phyloP scores from a whole-genome alignment of 2,329 filamentous ascomycete genomes.

The Ophiostoma populinum region DNA sequence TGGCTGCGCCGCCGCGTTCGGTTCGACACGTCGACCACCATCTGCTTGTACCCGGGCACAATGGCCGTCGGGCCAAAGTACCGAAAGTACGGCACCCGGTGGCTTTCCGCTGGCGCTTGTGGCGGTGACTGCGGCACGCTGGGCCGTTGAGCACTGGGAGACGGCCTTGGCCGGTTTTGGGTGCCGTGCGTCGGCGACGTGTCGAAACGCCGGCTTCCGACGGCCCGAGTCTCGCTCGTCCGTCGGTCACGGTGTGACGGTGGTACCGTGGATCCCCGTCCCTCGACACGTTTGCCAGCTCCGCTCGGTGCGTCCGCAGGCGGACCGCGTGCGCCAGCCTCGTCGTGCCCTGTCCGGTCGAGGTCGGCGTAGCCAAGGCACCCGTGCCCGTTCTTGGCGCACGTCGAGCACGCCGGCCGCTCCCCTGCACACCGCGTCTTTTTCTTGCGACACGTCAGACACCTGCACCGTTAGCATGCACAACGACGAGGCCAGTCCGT shows the following conservation, averaged over 20 bases:
- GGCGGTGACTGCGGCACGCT: slow-evolving; percentile 26
- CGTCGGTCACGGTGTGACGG: no score
- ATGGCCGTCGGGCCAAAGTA: slow-evolving; percentile 87
- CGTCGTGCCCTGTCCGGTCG: no score
- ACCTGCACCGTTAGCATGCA: slow-evolving; percentile 28
- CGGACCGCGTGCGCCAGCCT: no score
- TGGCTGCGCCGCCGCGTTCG: slow-evolving; percentile 45
- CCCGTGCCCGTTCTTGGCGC: slow-evolving; percentile 50
- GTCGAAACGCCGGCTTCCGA: no score
- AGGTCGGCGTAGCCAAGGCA: slow-evolving; percentile 51
- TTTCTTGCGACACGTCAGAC: slow-evolving; percentile 56
- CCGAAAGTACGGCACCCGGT: slow-evolving; percentile 71
- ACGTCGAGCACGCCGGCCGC: slow-evolving; percentile 55
- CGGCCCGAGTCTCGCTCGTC: no score
- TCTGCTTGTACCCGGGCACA: slow-evolving; percentile 81
- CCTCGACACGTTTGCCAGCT: no score
- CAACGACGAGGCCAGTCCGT: no score
- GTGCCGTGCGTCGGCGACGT: no score
- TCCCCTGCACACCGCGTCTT: slow-evolving; percentile 63
- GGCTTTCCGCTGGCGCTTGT: slow-evolving; percentile 35
- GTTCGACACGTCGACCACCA: slow-evolving; percentile 54
- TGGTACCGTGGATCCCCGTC: no score
- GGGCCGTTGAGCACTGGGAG: slow-evolving; percentile 1
- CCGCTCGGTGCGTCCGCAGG: no score
- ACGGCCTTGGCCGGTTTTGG: background rate